phyloP scores from a whole-genome alignment of 1,284 basidiomycete genomes.

The Coniferiporia weirii region DNA sequence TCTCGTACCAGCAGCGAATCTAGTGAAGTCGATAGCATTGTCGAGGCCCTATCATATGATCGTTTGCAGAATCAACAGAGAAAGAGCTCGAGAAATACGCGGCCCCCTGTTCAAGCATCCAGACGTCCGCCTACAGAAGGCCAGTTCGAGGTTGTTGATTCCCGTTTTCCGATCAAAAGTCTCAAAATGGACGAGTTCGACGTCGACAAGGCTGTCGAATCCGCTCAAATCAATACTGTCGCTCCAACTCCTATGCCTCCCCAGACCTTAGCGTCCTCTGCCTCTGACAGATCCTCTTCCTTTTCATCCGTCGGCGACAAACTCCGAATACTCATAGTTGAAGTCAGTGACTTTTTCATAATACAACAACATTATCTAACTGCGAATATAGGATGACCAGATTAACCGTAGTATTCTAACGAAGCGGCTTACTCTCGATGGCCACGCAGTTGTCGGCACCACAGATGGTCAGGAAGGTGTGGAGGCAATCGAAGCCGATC shows the following conservation, averaged over 20 bases:
- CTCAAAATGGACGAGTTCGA: conserved; percentile 38
- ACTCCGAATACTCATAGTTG: conserved; percentile 66
- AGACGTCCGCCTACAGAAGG: conserved; percentile 22
- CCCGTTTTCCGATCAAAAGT: conserved; percentile 34
- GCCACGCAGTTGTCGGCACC: conserved; percentile 62
- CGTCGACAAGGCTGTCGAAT: conserved; percentile 25
- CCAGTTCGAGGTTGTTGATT: conserved; percentile 32
- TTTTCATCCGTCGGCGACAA: conserved; percentile 21
- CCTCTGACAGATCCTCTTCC: not conserved
- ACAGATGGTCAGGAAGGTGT: conserved; percentile 78
- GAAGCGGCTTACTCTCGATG: conserved; percentile 64
- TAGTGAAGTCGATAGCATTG: conserved; percentile 59
- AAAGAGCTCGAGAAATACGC: not conserved
- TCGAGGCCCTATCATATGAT: conserved; percentile 52
- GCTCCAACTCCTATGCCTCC: conserved; percentile 5
- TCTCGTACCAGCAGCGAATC: conserved; percentile 21
- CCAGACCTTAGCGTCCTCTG: not conserved
- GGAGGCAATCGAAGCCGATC: conserved; percentile 54
- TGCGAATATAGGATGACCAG: conserved; percentile 54
- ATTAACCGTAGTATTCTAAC: conserved; percentile 74
- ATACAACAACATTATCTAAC: not conserved
- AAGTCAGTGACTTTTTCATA: conserved; percentile 38
- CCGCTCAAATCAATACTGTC: conserved; percentile 14
- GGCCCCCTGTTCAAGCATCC: not conserved
- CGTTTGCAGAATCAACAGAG: conserved; percentile 30